A percentile compares a stretch with the other conserved stretches of the same genome.
phyloP scores from a whole-genome alignment of 176 grass and related monocot species.

The Puccinellia tenuiflora region DNA sequence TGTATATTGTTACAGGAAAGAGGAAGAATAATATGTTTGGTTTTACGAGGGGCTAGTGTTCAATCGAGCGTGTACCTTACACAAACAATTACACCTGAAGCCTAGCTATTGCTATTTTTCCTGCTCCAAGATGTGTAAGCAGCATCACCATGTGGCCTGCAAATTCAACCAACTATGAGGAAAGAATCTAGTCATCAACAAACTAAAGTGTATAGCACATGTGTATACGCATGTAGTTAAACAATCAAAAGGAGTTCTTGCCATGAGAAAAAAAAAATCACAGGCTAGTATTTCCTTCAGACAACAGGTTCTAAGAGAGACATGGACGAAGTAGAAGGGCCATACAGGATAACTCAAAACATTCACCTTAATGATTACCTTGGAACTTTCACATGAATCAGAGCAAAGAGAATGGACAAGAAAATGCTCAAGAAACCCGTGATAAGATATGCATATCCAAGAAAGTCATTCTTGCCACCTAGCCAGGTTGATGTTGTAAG shows the following conservation, averaged over 20 bases:
- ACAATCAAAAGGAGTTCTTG: not conserved
- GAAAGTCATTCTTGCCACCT: constrained; percentile 90
- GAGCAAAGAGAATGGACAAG: constrained; percentile 69
- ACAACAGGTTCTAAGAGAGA: not conserved
- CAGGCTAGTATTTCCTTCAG: not conserved
- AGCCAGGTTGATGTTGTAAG: constrained; percentile 73
- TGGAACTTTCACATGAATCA: constrained; percentile 81
- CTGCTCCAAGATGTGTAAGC: constrained; percentile 45
- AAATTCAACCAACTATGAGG: constrained; percentile 7
- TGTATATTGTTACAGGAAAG: not conserved
- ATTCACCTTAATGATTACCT: constrained; percentile 44
- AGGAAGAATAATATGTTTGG: not conserved
- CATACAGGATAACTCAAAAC: not conserved
- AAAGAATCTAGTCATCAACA: not conserved
- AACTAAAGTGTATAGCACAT: not conserved
- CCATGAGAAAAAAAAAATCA: not conserved
- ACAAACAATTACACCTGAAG: not conserved
- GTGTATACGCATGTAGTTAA: not conserved
- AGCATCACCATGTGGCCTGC: constrained; percentile 65
- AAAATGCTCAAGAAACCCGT: constrained; percentile 61
- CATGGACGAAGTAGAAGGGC: not conserved
- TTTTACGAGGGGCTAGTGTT: not conserved
- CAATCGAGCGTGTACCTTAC: not conserved
- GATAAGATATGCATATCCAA: constrained; percentile 73
- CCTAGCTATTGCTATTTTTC: constrained; percentile 42